phyloP scores from a whole-genome alignment of 768 basidiomycete species.

The Fomitopsis pulvina region DNA sequence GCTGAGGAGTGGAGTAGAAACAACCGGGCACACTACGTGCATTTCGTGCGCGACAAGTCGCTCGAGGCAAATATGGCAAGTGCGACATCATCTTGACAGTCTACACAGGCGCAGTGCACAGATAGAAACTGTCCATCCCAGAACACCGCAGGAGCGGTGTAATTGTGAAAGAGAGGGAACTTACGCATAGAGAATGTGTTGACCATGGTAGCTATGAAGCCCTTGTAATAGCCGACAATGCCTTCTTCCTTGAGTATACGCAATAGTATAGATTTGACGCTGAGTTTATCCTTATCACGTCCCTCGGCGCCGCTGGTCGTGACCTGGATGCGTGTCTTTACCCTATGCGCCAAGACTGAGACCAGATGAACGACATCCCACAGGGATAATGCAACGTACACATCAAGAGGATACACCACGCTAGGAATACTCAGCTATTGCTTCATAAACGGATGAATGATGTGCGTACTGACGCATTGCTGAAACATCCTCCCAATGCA shows the following conservation, averaged over 20 bases:
- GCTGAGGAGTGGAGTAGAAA: too few species aligned
- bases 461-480: slow-evolving; percentile 68
- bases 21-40: too few species aligned
- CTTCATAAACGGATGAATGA: slow-evolving; percentile 2
- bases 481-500: slow-evolving; percentile 89
- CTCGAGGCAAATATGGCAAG: too few species aligned
- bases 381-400: slow-evolving; percentile 49
- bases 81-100: too few species aligned
- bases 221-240: slow-evolving; percentile 75
- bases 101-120: too few species aligned
- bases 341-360: slow-evolving; percentile 37
- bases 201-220: slow-evolving; percentile 94
- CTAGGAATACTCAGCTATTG: slow-evolving; percentile 31
- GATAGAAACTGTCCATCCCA: too few species aligned
- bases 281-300: slow-evolving; percentile 38
- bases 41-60: too few species aligned
- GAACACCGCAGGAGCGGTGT: neutral
- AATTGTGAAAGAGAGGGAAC: slow-evolving; percentile 23
- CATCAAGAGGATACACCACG: slow-evolving; percentile 91
- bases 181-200: slow-evolving; percentile 97
- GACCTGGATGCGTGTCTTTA: slow-evolving; percentile 94
- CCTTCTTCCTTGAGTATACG: slow-evolving; percentile 80
- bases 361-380: neutral
- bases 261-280: slow-evolving; percentile 59
- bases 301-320: slow-evolving; percentile 47